phyloP scores from a whole-genome alignment of 257 asterid species.

The Penstemon newberryi region DNA sequence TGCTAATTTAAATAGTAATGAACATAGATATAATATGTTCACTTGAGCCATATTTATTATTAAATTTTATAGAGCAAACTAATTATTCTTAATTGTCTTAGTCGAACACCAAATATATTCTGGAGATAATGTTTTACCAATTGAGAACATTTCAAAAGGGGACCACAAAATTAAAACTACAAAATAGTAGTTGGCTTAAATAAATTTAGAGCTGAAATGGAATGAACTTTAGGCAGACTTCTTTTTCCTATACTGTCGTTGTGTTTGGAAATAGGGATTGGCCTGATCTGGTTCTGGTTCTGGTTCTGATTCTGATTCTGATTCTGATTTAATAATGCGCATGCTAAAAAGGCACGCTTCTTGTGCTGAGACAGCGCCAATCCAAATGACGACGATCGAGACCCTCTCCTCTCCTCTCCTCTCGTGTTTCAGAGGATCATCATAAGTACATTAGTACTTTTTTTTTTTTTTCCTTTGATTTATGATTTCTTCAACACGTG shows the following conservation, averaged over 20 bases:
- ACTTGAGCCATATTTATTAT: too few species aligned
- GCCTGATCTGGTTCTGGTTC: not conserved
- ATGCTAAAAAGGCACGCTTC: constrained; percentile 8
- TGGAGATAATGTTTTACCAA: too few species aligned
- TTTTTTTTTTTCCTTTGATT: not conserved
- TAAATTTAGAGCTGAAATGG: not conserved
- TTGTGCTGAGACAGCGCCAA: constrained; percentile 4
- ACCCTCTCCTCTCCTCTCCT: not conserved
- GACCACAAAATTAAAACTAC: not conserved
- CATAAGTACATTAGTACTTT: not conserved
- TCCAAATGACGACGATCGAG: not conserved
- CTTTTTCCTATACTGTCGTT: not conserved
- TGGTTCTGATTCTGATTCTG: too few species aligned
- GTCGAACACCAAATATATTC: too few species aligned
- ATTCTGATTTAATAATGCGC: not conserved
- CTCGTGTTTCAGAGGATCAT: constrained; percentile 10
- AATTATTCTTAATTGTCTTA: too few species aligned
- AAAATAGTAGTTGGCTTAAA: not conserved
- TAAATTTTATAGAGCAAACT: too few species aligned
- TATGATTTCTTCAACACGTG: not conserved
- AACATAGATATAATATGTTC: too few species aligned
- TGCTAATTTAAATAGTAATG: too few species aligned
- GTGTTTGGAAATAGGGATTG: not conserved
- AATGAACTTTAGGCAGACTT: not conserved
- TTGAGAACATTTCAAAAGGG: not conserved